These are phyloP conservation scores for Sordariomycetes sp. DNA, from an alignment of 2,329 filamentous ascomycete genomes.

Conservation along the genomic window DNA sequence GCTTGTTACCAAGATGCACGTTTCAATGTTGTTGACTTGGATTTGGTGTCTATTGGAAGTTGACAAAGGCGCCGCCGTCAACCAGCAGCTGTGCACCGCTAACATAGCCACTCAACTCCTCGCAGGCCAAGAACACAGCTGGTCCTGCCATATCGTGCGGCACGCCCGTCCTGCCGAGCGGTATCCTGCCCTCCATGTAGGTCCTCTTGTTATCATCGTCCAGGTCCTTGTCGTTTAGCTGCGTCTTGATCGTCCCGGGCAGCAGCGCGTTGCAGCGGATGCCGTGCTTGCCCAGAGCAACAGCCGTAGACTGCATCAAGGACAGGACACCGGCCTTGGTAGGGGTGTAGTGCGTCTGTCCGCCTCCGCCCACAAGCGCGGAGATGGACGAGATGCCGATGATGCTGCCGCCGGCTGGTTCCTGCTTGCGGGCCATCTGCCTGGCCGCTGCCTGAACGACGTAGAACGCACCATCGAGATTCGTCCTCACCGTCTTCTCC, in stretches of 20 bases:
- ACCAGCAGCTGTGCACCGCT: conserved; percentile 78
- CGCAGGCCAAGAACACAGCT: conserved; percentile 75
- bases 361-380: conserved; percentile 67
- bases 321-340: conserved; percentile 77
- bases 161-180: conserved; percentile 63
- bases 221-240: conserved; percentile 77
- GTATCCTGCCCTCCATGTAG: conserved; percentile 78
- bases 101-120: conserved; percentile 70
- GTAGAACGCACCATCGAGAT: conserved; percentile 85
- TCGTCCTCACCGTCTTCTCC: conserved; percentile 63
- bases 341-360: conserved; percentile 79
- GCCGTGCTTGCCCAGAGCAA: conserved; percentile 64
- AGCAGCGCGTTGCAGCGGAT: conserved; percentile 79
- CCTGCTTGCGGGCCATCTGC: conserved; percentile 61
- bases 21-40: background rate
- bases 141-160: conserved; percentile 73
- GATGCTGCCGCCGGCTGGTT: conserved; percentile 65
- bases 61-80: conserved; percentile 84
- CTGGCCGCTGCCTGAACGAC: conserved; percentile 75
- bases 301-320: conserved; percentile 76
- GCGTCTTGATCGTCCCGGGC: conserved; percentile 75
- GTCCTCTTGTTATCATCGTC: conserved; percentile 59
- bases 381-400: conserved; percentile 68
- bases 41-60: conserved; percentile 53
- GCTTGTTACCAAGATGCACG: background rate